Conservation (phyloP, 73 alveolate species). For the Stentor roeselii region DNA sequence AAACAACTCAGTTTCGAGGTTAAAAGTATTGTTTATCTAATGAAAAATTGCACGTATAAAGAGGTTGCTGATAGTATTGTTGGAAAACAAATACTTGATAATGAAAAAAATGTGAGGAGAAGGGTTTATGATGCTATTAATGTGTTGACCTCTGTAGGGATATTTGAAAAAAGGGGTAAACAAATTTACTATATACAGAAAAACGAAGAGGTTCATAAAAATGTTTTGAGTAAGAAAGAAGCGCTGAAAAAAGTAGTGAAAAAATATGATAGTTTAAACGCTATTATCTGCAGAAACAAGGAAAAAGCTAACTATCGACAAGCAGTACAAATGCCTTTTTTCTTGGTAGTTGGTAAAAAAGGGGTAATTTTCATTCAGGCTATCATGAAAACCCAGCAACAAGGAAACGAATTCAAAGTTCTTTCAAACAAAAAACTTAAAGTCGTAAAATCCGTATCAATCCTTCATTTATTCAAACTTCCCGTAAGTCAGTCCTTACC, state of each 20-base stretch:
- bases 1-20: background rate
- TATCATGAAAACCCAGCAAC: background rate
- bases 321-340: background rate
- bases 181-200: background rate
- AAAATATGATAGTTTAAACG: background rate
- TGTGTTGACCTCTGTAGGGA: background rate
- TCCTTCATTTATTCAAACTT: background rate
- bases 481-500: background rate
- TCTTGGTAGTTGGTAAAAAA: background rate
- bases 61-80: background rate
- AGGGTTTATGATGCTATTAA: conserved; percentile 1
- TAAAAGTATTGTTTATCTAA: too few relatives aligned
- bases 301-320: background rate
- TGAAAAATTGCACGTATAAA: background rate
- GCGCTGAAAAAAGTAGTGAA: background rate
- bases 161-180: background rate
- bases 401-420: background rate
- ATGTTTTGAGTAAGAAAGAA: background rate
- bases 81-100: too few relatives aligned
- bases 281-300: background rate
- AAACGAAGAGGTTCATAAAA: background rate
- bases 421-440: background rate
- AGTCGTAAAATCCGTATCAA: background rate
- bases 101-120: background rate
- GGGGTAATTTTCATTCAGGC: background rate